Evolutionary conservation across 2,329 filamentous ascomycete species (phyloP), one percentile per base, ranked within the genome.

Genomic region (Zymoseptoria passerinii): DNA sequence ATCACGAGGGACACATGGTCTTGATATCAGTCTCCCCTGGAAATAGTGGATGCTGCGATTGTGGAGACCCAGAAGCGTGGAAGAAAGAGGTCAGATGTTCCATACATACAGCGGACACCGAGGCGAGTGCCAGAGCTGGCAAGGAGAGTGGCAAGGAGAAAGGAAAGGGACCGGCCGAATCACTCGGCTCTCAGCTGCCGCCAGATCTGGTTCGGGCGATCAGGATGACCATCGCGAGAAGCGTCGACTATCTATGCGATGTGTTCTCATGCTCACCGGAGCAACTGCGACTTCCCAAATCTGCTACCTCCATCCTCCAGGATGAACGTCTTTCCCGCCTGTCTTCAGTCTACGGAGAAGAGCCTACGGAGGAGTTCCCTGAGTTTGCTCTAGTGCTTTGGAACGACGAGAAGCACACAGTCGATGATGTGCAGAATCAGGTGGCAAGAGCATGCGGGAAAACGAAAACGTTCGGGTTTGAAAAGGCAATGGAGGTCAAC

Each of bases 361-460:
- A 76, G 48, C 83, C 82, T 1, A 84, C 89, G 66, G 77, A 83
- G 44, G 71, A 75, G 6, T 86, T 57, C 79, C 58, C 83, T 2
- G 90, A 96, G 67, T 99, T 88, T 72, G 88, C 89, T 4, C 77
- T 99, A 50, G 78, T 96, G 16, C 78, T 99, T 4, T 99, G 94
- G 94, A 99, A 99, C 67, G 94, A 99, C 64, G 94, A 99, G 76
- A 99, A 99, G 74, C 94, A 99, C 72, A 99, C 94, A 0, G 87
- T 97, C 50, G 83, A 86, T 52, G 94, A 99, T 71, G 92, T 99
- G 5, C 82, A 87, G 65, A 85, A 95, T 58, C 92, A 97, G 72
- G 90, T 99, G 20, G 88, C 90, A 2, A 83, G 92, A 63, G 94
- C 94, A 53, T 99, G 94, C 77, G 84, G 83, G 61, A 86, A 89